Evolutionary conservation across 1,139 yeast species (phyloP).

Genomic region (Suhomyces ambrosiae): DNA sequence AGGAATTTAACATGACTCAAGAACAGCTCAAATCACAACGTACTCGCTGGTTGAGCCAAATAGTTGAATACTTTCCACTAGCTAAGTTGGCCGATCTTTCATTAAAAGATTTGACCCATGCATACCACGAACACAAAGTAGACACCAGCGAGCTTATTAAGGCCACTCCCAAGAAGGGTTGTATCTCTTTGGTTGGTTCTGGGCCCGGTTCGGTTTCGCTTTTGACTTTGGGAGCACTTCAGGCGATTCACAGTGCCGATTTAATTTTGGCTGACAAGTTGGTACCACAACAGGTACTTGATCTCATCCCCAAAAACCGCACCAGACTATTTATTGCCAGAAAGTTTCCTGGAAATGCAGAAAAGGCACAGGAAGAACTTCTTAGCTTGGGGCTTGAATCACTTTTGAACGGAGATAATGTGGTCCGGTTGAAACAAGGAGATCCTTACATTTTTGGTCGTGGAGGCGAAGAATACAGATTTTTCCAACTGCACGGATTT

Average conservation of each 20-base stretch:
- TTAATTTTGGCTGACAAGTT: slow-evolving; percentile 85
- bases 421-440: slow-evolving; percentile 91
- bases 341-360: slow-evolving; percentile 97
- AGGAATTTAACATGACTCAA: slow-evolving; percentile 58
- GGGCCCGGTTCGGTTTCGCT: slow-evolving; percentile 92
- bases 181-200: slow-evolving; percentile 81
- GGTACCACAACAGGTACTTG: slow-evolving; percentile 86
- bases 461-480: slow-evolving; percentile 89
- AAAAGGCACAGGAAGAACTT: slow-evolving; percentile 85
- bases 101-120: slow-evolving; percentile 55
- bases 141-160: slow-evolving; percentile 7
- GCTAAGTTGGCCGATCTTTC: slow-evolving; percentile 58
- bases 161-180: slow-evolving; percentile 39
- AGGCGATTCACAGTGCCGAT: slow-evolving; percentile 81
- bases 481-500: slow-evolving; percentile 67
- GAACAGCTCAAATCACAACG: slow-evolving; percentile 60
- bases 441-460: slow-evolving; percentile 97
- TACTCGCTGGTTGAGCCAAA: slow-evolving; percentile 83
- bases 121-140: slow-evolving; percentile 28
- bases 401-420: slow-evolving; percentile 65
- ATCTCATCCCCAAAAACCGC: slow-evolving; percentile 66
- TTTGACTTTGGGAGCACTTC: slow-evolving; percentile 82
- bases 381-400: slow-evolving; percentile 69
- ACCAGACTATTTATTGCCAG: slow-evolving; percentile 84
- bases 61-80: slow-evolving; percentile 89